Conservation (phyloP, 805 yeast species). For the Pichia deserticola region DNA sequence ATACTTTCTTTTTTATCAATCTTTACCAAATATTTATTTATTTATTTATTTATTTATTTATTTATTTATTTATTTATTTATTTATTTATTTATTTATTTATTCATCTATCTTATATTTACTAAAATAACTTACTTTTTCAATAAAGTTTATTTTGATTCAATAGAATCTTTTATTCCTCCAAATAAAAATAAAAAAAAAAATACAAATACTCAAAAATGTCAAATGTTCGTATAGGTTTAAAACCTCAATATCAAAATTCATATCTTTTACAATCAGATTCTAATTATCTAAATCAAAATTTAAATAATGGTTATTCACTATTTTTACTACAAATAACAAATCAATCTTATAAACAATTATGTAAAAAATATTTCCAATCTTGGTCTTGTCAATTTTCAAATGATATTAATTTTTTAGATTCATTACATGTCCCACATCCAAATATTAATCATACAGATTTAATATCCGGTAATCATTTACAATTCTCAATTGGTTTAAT, state of each 20-base stretch:
- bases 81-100: too few species aligned
- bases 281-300: constrained; percentile 21
- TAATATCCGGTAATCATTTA: constrained; percentile 35
- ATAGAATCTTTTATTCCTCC: too few species aligned
- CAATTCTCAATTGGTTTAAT: constrained; percentile 44
- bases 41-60: too few species aligned
- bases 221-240: constrained; percentile 31
- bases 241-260: constrained; percentile 35
- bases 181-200: too few species aligned
- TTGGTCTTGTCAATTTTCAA: constrained; percentile 13
- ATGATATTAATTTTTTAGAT: constrained; percentile 7
- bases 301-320: constrained; percentile 40
- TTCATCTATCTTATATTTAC: too few species aligned
- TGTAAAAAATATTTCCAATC: constrained; percentile 33
- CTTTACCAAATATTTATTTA: too few species aligned
- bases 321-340: constrained; percentile 49
- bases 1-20: too few species aligned
- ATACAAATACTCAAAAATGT: not conserved
- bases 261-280: constrained; percentile 25
- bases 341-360: constrained; percentile 38
- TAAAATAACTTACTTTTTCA: too few species aligned
- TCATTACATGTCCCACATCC: constrained; percentile 35
- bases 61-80: too few species aligned
- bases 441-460: constrained; percentile 4
- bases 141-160: too few species aligned